Base-by-base conservation (phyloP, 148 eudicot genomes). In the Persicaria maculosa region DNA sequence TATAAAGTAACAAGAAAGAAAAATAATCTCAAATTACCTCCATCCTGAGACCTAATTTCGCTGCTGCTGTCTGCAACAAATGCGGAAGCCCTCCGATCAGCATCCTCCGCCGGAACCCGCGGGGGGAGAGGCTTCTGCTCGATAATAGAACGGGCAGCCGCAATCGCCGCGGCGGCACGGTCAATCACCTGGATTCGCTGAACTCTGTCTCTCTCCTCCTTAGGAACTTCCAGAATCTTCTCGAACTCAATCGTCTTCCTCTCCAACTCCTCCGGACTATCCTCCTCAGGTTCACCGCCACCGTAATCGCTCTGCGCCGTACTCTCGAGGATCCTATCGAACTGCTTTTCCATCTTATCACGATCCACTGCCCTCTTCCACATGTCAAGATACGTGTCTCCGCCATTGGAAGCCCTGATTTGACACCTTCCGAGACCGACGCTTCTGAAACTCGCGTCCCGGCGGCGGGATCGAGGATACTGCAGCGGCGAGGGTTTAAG, bases 131-230 rank as follows among this genome's bases (percentile, higher is more conserved):
- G 72, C 58, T 47, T 78, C 69, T 82, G 88, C 76, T 85, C 74
- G 8, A 93, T 73, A 69, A 93, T 57, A 16, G 93, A 85, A 4
- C 86, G 81, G 10, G 98, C 93, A 4, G 97, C 98, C 0, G 97
- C 90, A 36, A 93, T 88, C 4, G 97, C 98, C 4, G 98, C 98
- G 12, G 90, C 88, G 8, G 98, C 98, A 47, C 98, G 87, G 84
- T 93, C 98, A 81, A 93, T 85, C 15, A 93, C 90, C 86, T 93
- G 98, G 81, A 91, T 79, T 40, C 90, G 83, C 89, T 93, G 98
- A 16, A 83, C 79, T 59, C 86, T 84, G 72, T 93, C 95, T 59
- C 98, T 84, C 79, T 89, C 97, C 78, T 91, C 98, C 36, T 67
- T 78, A 2, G 91, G 47, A 72, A 93, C 93, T 74, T 89, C 82